Evolutionary conservation across 768 basidiomycete species (phyloP), one percentile per base, ranked within the genome.

Genomic region (Kockovaella imperatae): DNA sequence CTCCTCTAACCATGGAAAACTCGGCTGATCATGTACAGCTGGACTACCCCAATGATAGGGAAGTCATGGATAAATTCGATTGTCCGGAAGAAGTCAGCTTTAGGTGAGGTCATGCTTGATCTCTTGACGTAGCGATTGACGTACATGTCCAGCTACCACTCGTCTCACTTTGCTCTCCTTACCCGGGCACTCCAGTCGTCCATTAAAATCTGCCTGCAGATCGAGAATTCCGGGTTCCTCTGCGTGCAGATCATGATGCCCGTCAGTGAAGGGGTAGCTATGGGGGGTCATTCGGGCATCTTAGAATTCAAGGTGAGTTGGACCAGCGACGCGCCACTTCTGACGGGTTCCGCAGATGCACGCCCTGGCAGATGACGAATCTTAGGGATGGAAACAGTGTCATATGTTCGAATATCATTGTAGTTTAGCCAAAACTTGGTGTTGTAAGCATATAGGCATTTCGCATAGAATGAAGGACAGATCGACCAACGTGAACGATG

Each of bases 1-100:
- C 15, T 31, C 8, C 28, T 29, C 3, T 10, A 25, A 7, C 24
- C 30, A 25, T 6, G 26, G 8, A 25, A 18, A 10, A 13, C 30
- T 35, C 10, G 13, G 23, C 32, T 36, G 13, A 47, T 43, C 21
- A 13, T 23, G 4, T 14, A 25, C 59, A 91, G 88, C 87, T 96
- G 82, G 91, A 99, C 72, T 97, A 91, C 54, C 89, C 89, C 3
- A 89, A 87, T 59, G 89, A 93, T 62, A 77, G 79, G 40, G 89
- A 95, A 42, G 86, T 97, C 0, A 77, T 96, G 25, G 89, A 95
- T 70, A 80, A 82, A 0, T 89, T 95, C 59, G 86, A 93, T 52
- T 96, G 91, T 67, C 74, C 70, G 10, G 74, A 76, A 29, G 72
- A 74, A 5, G 77, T 89, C 26, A 76, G 74, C 29, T 87, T 86